Conservation (phyloP, 352 stramenopile species). For the Phytophthora citrophthora region DNA sequence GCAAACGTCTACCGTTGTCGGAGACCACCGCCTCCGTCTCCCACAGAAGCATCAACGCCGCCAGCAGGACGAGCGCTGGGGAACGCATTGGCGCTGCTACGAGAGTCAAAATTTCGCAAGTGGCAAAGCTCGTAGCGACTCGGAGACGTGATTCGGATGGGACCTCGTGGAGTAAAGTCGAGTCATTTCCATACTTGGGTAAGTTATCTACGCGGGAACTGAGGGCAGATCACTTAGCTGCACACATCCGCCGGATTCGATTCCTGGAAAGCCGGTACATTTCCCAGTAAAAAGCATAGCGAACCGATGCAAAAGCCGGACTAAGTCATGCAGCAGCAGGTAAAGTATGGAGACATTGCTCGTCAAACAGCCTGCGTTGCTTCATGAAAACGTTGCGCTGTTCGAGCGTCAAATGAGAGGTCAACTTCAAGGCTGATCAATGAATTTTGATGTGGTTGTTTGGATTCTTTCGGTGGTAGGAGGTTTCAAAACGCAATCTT, state of each 20-base stretch:
- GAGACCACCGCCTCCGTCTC: conserved; percentile 2
- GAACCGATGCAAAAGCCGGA: not conserved
- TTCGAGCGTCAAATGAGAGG: conserved; percentile 1
- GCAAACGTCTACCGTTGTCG: conserved; percentile 10
- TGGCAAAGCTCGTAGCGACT: conserved; percentile 14
- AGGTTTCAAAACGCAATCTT: not conserved
- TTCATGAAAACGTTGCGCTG: conserved; percentile 15
- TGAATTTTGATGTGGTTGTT: conserved; percentile 13
- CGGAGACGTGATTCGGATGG: conserved; percentile 24
- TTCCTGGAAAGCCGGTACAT: conserved; percentile 20
- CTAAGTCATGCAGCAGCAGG: not conserved
- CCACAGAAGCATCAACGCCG: conserved; percentile 7
- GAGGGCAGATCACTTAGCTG: conserved; percentile 1
- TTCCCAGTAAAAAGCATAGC: conserved; percentile 14
- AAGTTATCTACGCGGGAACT: conserved; percentile 2
- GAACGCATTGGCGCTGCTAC: conserved; percentile 18
- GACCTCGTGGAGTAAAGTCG: conserved; percentile 28
- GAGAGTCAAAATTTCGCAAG: conserved; percentile 24
- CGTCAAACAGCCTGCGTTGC: conserved; percentile 8
- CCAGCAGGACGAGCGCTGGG: conserved; percentile 16
- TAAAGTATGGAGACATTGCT: conserved; percentile 1
- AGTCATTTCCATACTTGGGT: conserved; percentile 12
- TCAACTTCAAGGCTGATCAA: conserved; percentile 1
- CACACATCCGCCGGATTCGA: conserved; percentile 13
- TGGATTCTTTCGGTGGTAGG: no score